Conservation (phyloP, 1,139 yeast species). For the Lodderomyces elongisporus region DNA sequence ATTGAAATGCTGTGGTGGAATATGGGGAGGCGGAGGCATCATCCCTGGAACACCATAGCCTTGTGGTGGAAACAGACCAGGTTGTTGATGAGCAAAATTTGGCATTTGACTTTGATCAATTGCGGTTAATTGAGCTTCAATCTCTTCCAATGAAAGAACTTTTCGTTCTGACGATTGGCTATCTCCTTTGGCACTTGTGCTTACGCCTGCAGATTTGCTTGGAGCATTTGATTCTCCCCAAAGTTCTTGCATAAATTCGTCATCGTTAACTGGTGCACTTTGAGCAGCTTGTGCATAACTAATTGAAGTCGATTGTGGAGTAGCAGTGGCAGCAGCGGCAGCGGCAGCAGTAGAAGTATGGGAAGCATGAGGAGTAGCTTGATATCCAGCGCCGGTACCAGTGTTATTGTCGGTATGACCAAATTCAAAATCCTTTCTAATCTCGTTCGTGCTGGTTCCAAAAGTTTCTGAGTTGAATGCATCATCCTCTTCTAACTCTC, state of each 20-base stretch:
- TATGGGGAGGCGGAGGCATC: slow-evolving; percentile 20
- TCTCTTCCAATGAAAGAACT: slow-evolving; percentile 66
- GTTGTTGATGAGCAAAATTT: slow-evolving; percentile 18
- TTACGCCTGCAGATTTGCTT: slow-evolving; percentile 8
- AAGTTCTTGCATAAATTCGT: slow-evolving; percentile 46
- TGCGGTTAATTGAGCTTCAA: slow-evolving; percentile 66
- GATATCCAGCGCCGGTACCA: slow-evolving; percentile 21
- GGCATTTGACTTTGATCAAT: slow-evolving; percentile 30
- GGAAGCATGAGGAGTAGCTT: slow-evolving; percentile 4
- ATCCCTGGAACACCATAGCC: slow-evolving; percentile 35
- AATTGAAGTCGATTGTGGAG: slow-evolving; percentile 11
- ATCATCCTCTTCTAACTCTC: slow-evolving; percentile 72
- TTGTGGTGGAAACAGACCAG: slow-evolving; percentile 20
- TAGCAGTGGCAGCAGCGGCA: slow-evolving; percentile 23
- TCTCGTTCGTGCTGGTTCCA: slow-evolving; percentile 50
- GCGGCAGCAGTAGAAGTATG: slow-evolving; percentile 6
- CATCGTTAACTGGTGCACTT: slow-evolving; percentile 34
- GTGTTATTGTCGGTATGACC: no score
- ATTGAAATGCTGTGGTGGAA: slow-evolving; percentile 22
- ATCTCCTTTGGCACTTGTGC: slow-evolving; percentile 12
- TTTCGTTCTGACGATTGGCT: slow-evolving; percentile 28
- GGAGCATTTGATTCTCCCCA: slow-evolving; percentile 43
- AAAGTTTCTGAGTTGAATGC: slow-evolving; percentile 85
- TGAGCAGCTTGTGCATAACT: slow-evolving; percentile 60
- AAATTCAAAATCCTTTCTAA: slow-evolving; percentile 75